Evolutionary conservation across 495 filamentous ascomycete genomes (phyloP).

Genomic region (Neurospora pannonica): DNA sequence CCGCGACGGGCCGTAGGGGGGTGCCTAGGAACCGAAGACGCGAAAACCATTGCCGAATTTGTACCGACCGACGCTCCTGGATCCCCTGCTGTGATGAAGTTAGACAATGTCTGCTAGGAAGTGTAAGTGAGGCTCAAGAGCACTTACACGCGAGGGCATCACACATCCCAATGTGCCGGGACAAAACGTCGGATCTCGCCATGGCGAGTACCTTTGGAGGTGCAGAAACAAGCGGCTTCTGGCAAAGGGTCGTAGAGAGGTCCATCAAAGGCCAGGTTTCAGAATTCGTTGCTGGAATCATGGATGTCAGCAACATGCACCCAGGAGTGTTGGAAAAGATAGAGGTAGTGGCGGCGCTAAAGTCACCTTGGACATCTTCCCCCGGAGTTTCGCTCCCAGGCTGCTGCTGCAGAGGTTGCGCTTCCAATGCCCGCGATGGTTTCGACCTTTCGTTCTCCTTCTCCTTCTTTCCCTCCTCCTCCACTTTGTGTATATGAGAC

Average conservation of each 20-base stretch:
- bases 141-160: no score
- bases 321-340: neutral
- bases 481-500: neutral
- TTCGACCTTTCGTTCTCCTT: neutral
- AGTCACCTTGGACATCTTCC: neutral
- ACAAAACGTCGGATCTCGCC: neutral
- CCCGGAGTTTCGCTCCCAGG: neutral
- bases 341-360: neutral
- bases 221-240: neutral
- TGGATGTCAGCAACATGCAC: neutral
- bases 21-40: neutral
- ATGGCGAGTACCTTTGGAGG: neutral
- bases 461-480: neutral
- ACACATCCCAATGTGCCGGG: neutral
- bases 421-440: neutral
- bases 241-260: neutral
- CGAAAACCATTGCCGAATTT: neutral
- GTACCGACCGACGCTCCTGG: neutral
- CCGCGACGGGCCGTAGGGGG: neutral
- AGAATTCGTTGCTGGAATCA: neutral
- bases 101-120: neutral
- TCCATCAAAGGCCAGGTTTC: neutral
- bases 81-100: neutral
- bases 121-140: neutral
- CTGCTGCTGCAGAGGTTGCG: neutral